Percentiles rank a stretch among this genome's conserved stretches.
Evolutionary conservation across 371 early-diverging fungal species (phyloP).

Genomic region (Circinella minor): DNA sequence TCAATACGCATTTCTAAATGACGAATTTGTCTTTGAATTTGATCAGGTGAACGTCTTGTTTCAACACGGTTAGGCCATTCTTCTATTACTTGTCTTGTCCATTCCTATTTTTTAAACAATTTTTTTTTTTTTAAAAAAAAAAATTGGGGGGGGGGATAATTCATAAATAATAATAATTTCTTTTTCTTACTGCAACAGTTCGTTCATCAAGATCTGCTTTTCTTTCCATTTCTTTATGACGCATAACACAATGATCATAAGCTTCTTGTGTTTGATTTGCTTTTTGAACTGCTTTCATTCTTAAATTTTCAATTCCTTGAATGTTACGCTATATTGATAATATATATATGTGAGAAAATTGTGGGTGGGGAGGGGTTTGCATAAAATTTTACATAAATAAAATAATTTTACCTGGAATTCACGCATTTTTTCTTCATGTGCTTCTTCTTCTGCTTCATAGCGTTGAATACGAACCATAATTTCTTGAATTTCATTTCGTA

Average conservation of each 20-base stretch:
- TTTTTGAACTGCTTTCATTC: neutral
- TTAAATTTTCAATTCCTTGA: neutral
- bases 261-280: neutral
- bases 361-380: too few species aligned
- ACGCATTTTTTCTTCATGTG: constrained; percentile 7
- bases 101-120: constrained; percentile 27
- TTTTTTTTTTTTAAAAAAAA: neutral
- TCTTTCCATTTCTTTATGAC: neutral
- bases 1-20: constrained; percentile 56
- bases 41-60: constrained; percentile 45
- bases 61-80: constrained; percentile 72
- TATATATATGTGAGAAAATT: too few species aligned
- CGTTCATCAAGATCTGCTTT: constrained; percentile 2
- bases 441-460: constrained; percentile 21
- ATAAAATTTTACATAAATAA: too few species aligned
- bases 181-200: neutral
- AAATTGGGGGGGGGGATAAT: too few species aligned
- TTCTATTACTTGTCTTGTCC: constrained; percentile 52
- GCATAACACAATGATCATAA: neutral
- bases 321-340: neutral
- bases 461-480: constrained; percentile 11
- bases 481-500: constrained; percentile 7
- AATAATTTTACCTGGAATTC: constrained; percentile 17
- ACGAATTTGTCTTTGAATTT: constrained; percentile 66
- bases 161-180: neutral